phyloP scores from a whole-genome alignment of 257 asterid genomes.

The Knoxia roxburghii region DNA sequence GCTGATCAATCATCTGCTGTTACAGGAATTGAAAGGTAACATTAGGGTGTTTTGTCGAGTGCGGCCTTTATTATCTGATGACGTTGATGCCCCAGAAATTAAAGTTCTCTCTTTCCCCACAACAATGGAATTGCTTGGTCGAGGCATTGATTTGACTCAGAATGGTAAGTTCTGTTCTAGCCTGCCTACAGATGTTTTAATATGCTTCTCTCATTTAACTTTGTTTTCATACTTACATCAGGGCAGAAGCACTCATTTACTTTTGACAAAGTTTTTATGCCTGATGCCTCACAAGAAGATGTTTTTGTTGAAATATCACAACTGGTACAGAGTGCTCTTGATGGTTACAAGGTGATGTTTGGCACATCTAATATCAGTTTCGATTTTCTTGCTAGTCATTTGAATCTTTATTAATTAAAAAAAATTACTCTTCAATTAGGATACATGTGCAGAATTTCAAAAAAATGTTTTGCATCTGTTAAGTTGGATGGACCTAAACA shows the following conservation, averaged over 20 bases:
- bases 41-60: constrained; percentile 95
- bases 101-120: constrained; percentile 75
- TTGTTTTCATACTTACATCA: constrained; percentile 17
- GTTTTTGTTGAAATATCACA: constrained; percentile 96
- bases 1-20: constrained; percentile 11
- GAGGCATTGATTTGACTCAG: constrained; percentile 73
- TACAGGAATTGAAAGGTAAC: constrained; percentile 89
- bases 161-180: constrained; percentile 44
- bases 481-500: neutral
- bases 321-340: constrained; percentile 97
- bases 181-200: constrained; percentile 1
- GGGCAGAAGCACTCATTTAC: constrained; percentile 86
- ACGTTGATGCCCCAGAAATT: constrained; percentile 49
- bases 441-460: neutral
- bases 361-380: constrained; percentile 3
- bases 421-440: neutral
- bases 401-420: neutral
- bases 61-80: constrained; percentile 77
- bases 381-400: constrained; percentile 1
- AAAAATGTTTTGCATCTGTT: neutral
- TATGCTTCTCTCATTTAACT: constrained; percentile 7
- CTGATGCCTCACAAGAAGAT: constrained; percentile 78
- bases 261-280: constrained; percentile 80
- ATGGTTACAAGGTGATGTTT: constrained; percentile 81
- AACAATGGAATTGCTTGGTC: constrained; percentile 58